These are phyloP conservation scores for Aegilops speltoides DNA, from an alignment of 176 grass and related monocot genomes.

Conservation along the genomic window DNA sequence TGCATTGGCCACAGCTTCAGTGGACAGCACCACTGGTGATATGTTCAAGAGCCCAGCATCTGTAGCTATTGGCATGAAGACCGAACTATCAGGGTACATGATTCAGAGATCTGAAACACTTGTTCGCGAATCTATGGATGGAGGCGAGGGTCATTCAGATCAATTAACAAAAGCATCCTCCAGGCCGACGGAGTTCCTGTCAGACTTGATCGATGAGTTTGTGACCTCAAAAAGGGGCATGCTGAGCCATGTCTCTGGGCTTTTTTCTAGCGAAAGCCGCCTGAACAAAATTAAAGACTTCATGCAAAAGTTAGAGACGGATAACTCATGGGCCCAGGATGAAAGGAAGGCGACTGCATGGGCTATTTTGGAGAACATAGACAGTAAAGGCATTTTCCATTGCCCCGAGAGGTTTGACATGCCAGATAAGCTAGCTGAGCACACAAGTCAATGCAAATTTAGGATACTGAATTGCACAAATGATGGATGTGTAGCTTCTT, in stretches of 20 bases:
- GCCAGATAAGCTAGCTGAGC: slow-evolving; percentile 34
- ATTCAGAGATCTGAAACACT: slow-evolving; percentile 53
- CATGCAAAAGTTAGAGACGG: slow-evolving; percentile 58
- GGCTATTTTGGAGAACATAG: slow-evolving; percentile 50
- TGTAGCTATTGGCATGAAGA: slow-evolving; percentile 49
- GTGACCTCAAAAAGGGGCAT: slow-evolving; percentile 64
- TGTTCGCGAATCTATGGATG: slow-evolving; percentile 34
- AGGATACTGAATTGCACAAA: slow-evolving; percentile 57
- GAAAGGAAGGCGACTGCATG: slow-evolving; percentile 32
- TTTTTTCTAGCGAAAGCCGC: slow-evolving; percentile 72
- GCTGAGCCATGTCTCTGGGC: slow-evolving; percentile 76
- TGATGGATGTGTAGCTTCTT: slow-evolving; percentile 44
- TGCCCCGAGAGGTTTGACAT: slow-evolving; percentile 50
- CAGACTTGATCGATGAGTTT: slow-evolving; percentile 61
- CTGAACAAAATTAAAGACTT: slow-evolving; percentile 76
- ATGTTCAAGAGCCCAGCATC: slow-evolving; percentile 67
- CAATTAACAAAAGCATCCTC: slow-evolving; percentile 46
- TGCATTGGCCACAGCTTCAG: slow-evolving; percentile 79
- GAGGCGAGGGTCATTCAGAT: slow-evolving; percentile 31
- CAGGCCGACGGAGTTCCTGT: slow-evolving; percentile 50
- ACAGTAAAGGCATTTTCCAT: slow-evolving; percentile 52
- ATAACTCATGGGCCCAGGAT: slow-evolving; percentile 34
- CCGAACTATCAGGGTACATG: slow-evolving; percentile 62
- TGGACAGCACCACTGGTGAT: slow-evolving; percentile 77
- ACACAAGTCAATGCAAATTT: slow-evolving; percentile 50